Percentiles rank a stretch among this genome's conserved stretches.
These are phyloP conservation scores for Besnoitia besnoiti DNA, from an alignment of 169 alveolate genomes.

Conservation along the genomic window DNA sequence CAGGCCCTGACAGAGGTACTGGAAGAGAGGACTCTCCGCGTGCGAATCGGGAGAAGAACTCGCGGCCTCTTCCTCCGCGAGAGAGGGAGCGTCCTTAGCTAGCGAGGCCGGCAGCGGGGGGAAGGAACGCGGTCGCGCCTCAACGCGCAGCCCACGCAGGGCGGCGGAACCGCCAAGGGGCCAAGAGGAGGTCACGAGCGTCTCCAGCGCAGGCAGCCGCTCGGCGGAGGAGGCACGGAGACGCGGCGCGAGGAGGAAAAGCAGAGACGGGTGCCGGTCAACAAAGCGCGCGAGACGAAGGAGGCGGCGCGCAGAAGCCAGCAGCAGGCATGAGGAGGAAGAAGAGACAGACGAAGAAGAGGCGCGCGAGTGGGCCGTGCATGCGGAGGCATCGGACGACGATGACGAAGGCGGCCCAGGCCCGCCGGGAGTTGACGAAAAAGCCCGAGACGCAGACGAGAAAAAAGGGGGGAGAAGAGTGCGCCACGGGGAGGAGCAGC, in stretches of 20 bases:
- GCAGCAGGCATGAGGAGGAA: neutral
- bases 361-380: no score
- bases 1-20: no score
- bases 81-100: no score
- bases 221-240: neutral
- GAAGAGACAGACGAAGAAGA: neutral
- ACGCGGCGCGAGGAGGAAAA: neutral
- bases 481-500: neutral
- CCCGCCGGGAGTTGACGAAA: neutral
- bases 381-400: no score
- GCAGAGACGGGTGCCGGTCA: constrained; percentile 10
- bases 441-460: neutral
- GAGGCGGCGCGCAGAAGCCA: neutral
- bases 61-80: neutral
- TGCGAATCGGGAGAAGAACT: neutral
- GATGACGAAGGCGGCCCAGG: no score
- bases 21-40: neutral
- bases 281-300: neutral
- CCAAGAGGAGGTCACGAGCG: neutral
- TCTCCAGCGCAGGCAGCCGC: neutral
- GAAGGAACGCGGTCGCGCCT: no score
- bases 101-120: constrained; percentile 15
- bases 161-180: neutral
- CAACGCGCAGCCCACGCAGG: neutral
- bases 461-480: neutral